Conservation (phyloP, 2,329 filamentous ascomycete species). For the Neophaeococcomyces aloes region DNA sequence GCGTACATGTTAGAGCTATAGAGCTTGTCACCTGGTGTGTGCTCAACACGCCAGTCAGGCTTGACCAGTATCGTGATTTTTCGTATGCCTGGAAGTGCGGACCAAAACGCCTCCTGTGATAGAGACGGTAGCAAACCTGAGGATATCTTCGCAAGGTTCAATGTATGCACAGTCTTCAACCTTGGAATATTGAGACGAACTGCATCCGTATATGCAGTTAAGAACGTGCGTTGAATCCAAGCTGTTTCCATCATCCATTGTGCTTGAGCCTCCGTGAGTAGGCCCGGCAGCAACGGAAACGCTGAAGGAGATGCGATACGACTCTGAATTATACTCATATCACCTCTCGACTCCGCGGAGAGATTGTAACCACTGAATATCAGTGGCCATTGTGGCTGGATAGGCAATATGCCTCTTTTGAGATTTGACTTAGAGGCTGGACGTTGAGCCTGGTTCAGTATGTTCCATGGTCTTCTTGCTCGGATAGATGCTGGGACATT, state of each 20-base stretch:
- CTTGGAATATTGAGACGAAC: slow-evolving; percentile 49
- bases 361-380: slow-evolving; percentile 25
- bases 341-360: slow-evolving; percentile 19
- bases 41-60: slow-evolving; percentile 52
- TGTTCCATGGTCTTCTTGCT: neutral
- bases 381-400: slow-evolving; percentile 19
- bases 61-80: slow-evolving; percentile 51
- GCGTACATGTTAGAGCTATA: slow-evolving; percentile 41
- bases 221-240: slow-evolving; percentile 58
- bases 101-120: slow-evolving; percentile 51
- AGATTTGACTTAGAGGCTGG: too few species aligned
- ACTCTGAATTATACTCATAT: slow-evolving; percentile 16
- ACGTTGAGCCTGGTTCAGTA: neutral
- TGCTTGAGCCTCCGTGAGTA: slow-evolving; percentile 52
- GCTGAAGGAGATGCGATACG: slow-evolving; percentile 18
- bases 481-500: neutral
- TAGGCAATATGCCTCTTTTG: neutral
- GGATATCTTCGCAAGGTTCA: slow-evolving; percentile 56
- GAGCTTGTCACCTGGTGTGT: slow-evolving; percentile 44
- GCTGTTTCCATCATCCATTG: slow-evolving; percentile 59
- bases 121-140: slow-evolving; percentile 50
- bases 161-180: slow-evolving; percentile 45
- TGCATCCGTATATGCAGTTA: slow-evolving; percentile 56
- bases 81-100: slow-evolving; percentile 43
- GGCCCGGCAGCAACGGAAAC: slow-evolving; percentile 41